Base-by-base conservation (phyloP, 306 rosid genomes). In the Phaseolus lunatus region DNA sequence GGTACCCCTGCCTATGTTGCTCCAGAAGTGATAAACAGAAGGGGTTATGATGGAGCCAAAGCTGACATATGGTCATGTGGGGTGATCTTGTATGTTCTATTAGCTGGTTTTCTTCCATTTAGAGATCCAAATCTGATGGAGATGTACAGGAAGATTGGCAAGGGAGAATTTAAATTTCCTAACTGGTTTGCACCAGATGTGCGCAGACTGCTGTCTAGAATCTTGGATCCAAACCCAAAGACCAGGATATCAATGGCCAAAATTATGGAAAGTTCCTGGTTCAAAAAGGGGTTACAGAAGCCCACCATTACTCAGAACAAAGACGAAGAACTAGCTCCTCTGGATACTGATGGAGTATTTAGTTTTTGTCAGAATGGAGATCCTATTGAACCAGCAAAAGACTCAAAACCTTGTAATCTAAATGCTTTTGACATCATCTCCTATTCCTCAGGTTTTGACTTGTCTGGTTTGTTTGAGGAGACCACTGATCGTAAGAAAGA, bases 41-140 rank as follows among this genome's bases (percentile, higher is more conserved):
- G 71, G 56, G 97, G 97, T 24, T 95, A 95, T 31, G 93, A 95
- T 79, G 98, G 98, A 16, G 23, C 80, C 41, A 95, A 89, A 82
- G 91, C 97, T 70, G 98, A 95, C 78, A 88, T 90, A 41, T 95
- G 98, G 98, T 95, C 98, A 0, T 92, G 96, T 67, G 98, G 98
- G 48, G 98, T 95, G 83, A 77, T 95, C 79, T 79, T 95, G 61
- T 95, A 47, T 57, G 98, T 95, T 75, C 89, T 95, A 7, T 80
- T 95, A 80, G 98, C 97, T 12, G 97, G 98, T n/a, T 90, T 74
- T 87, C 97, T 92, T 72, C 98, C 98, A 15, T 95, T 95, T 75
- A 88, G 83, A 26, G 96, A 95, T 78, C 45, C 89, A 14, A 95
- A 92, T 80, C 77, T 95, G 78, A 92, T 92, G 86, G 98, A 90